Conservation (phyloP, 306 rosid species). For the Citrullus amarus region DNA sequence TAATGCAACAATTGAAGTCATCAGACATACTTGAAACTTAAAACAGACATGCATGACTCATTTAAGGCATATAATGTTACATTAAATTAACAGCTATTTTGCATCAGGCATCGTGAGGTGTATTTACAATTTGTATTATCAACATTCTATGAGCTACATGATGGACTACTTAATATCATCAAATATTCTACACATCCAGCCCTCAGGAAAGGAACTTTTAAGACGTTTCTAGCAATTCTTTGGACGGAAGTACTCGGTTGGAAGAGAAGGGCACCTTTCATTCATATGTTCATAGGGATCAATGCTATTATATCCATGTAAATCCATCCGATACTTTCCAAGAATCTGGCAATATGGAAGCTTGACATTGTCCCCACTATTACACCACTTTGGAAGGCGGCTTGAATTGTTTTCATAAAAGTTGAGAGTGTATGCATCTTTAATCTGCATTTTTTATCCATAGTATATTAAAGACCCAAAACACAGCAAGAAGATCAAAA, state of each 20-base stretch:
- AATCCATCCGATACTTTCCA: slow-evolving; percentile 82
- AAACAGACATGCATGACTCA: neutral
- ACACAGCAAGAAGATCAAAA: neutral
- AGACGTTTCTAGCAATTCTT: slow-evolving; percentile 31
- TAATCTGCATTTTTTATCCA: slow-evolving; percentile 52
- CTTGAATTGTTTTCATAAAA: slow-evolving; percentile 70
- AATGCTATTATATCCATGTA: slow-evolving; percentile 74
- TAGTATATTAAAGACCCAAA: neutral
- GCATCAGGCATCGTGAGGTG: neutral
- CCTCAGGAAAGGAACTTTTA: neutral
- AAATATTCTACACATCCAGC: neutral
- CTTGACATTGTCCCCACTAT: slow-evolving; percentile 58
- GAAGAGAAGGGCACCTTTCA: slow-evolving; percentile 87
- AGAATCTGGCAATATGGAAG: slow-evolving; percentile 89
- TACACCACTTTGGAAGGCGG: slow-evolving; percentile 90
- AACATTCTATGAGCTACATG: neutral
- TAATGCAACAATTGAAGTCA: neutral
- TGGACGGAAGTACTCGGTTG: slow-evolving; percentile 62
- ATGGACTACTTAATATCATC: neutral
- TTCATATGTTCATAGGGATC: slow-evolving; percentile 79
- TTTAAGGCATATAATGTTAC: neutral
- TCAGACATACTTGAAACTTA: neutral
- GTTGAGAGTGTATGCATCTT: slow-evolving; percentile 82
- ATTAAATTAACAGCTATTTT: neutral
- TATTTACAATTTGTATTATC: slow-evolving; percentile 2